Base-by-base conservation (phyloP, 2,329 filamentous ascomycete genomes). In the Aspergillus intermedius region DNA sequence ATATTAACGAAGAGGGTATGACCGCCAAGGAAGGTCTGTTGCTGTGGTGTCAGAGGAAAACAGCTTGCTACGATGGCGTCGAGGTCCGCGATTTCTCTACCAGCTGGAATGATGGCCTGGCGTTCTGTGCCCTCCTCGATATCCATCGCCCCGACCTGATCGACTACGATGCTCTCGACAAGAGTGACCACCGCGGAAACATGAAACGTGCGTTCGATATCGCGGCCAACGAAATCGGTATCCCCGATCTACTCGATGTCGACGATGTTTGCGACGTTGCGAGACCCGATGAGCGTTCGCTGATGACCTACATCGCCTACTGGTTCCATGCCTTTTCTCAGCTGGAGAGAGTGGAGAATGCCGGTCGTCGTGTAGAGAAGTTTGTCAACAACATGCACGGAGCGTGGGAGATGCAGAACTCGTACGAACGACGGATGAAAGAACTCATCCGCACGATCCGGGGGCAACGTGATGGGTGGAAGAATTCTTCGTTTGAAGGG, bases 271-370 rank as follows among this genome's bases (percentile, higher is more conserved):
- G 89, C 68, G 93, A 98, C 66, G 91, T 98, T 23, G 81, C 90
- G 21, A 94, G 93, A 73, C 93, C 93, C 21, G 93, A 98, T 67
- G 93, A 98, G 71, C 85, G 89, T 60, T 94, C 88, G 67, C 78
- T 98, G 66, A 98, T 98, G 93, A 98, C 93, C 1, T 98, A 98
- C 70, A 98, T 98, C 61, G 93, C 93, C 55, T 98, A 98, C 76
- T 98, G 93, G 93, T 98, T 98, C 79, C 93, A 98, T 66, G 93
- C 93, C 60, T 98, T 98, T 68, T 97, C 91, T 25, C 91, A 97
- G 64, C 94, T 98, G 84, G 93, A 98, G 73, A 87, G 91, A 67
- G 93, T 98, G 7, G 93, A 98, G 71, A 98, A 98, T 66, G 93
- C 93, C 3, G 93, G 93, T 4, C 82, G 93, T 52, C 82, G 93